A percentile compares a stretch with the other conserved stretches of the same genome.
Conservation (phyloP, 2,329 filamentous ascomycete species). For the Cladophialophora chaetospira region DNA sequence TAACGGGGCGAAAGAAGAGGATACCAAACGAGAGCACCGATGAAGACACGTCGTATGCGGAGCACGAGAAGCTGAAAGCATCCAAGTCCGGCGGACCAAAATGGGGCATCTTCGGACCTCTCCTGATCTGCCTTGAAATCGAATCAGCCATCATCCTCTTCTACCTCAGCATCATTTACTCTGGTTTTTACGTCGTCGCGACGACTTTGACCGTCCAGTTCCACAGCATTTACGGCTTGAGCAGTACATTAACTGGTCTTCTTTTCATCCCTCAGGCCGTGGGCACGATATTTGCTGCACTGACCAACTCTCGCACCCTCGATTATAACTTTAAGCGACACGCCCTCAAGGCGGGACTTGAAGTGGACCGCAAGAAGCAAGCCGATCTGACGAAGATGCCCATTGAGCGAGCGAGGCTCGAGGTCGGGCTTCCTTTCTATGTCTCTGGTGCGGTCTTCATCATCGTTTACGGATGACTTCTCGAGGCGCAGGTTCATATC, state of each 20-base stretch:
- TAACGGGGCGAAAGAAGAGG: slow-evolving; percentile 3
- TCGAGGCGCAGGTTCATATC: slow-evolving; percentile 39
- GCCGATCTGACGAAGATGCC: slow-evolving; percentile 42
- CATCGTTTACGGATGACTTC: slow-evolving; percentile 47
- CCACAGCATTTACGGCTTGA: slow-evolving; percentile 48
- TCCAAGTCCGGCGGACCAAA: not conserved
- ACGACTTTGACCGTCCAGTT: slow-evolving; percentile 41
- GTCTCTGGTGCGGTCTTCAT: slow-evolving; percentile 37
- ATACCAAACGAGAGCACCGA: not conserved
- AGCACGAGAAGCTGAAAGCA: not conserved
- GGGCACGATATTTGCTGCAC: slow-evolving; percentile 32
- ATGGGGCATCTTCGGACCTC: slow-evolving; percentile 35
- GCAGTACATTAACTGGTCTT: slow-evolving; percentile 48
- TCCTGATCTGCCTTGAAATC: slow-evolving; percentile 48
- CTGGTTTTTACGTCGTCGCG: slow-evolving; percentile 45
- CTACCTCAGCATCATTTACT: slow-evolving; percentile 54
- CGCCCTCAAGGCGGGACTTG: slow-evolving; percentile 37
- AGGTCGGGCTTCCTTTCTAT: slow-evolving; percentile 46
- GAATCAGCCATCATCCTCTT: slow-evolving; percentile 54
- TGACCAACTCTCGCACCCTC: slow-evolving; percentile 22
- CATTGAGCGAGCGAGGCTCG: slow-evolving; percentile 47
- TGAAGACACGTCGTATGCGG: not conserved
- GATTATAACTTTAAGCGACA: slow-evolving; percentile 48
- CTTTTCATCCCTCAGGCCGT: slow-evolving; percentile 35
- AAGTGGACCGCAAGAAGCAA: slow-evolving; percentile 28